Conservation (phyloP, 2,329 filamentous ascomycete genomes). For the Colletotrichum tamarilloi region DNA sequence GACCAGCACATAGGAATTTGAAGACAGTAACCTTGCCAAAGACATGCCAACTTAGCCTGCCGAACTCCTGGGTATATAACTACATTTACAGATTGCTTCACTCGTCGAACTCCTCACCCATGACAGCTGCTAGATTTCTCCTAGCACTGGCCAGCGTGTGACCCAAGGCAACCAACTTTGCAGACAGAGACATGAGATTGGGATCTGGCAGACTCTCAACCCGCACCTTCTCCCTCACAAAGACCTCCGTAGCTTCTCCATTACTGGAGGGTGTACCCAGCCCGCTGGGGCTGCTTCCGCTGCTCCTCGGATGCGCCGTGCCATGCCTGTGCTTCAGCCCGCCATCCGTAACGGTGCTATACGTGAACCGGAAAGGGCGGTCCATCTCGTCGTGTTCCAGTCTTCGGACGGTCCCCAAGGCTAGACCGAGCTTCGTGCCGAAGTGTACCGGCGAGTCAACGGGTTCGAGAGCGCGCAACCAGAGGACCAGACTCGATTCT, state of each 20-base stretch:
- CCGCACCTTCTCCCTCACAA: conserved; percentile 88
- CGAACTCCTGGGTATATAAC: conserved; percentile 40
- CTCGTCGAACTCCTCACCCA: conserved; percentile 68
- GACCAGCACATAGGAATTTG: conserved; percentile 34
- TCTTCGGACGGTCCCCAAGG: conserved; percentile 72
- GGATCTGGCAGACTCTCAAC: conserved; percentile 88
- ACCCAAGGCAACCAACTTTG: conserved; percentile 83
- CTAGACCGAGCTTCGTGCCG: conserved; percentile 76
- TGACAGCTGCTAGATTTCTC: conserved; percentile 79
- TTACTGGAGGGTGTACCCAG: conserved; percentile 27
- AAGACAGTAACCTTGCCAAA: conserved; percentile 14
- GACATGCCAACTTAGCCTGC: not conserved
- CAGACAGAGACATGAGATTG: conserved; percentile 82
- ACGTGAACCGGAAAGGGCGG: conserved; percentile 74
- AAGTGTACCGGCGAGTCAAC: conserved; percentile 70
- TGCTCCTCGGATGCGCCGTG: conserved; percentile 17
- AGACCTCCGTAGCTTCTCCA: conserved; percentile 68
- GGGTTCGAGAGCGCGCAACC: conserved; percentile 76
- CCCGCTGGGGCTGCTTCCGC: conserved; percentile 15
- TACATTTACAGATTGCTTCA: conserved; percentile 17
- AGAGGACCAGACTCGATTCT: conserved; percentile 77
- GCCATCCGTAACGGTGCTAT: conserved; percentile 41
- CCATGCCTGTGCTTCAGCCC: conserved; percentile 35
- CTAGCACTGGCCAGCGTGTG: conserved; percentile 77
- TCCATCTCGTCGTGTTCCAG: conserved; percentile 85